Percentiles rank a stretch among this genome's conserved stretches.
These are phyloP conservation scores for Mitragyna speciosa DNA, from an alignment of 257 asterid genomes.

Conservation along the genomic window DNA sequence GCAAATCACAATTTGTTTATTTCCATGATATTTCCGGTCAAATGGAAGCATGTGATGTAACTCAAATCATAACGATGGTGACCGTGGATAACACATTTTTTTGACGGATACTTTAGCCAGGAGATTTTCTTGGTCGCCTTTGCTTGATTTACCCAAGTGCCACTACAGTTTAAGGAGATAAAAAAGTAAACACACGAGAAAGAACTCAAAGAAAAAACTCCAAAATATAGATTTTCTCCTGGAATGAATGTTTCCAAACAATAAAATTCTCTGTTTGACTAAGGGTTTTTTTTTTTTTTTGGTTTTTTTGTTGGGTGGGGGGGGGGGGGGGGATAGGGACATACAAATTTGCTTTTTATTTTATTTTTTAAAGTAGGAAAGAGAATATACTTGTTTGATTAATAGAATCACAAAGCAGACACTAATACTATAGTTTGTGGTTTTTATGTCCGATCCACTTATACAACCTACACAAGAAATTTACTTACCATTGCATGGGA, in stretches of 20 bases:
- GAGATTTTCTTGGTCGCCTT: slow-evolving; percentile 4
- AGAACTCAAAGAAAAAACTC: too few species aligned
- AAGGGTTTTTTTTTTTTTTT: too few species aligned
- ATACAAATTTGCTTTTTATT: too few species aligned
- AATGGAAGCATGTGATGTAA: background rate
- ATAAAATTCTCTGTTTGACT: too few species aligned
- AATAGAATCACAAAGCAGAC: background rate
- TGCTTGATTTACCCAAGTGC: background rate
- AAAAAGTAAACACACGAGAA: too few species aligned
- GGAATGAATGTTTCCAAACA: too few species aligned
- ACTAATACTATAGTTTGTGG: background rate
- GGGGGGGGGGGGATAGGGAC: too few species aligned
- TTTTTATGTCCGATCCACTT: background rate
- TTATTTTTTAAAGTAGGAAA: background rate
- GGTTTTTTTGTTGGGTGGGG: too few species aligned
- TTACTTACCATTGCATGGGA: background rate
- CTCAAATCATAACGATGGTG: background rate
- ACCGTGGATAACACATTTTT: background rate
- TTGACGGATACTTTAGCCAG: background rate
- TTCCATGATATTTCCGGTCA: background rate
- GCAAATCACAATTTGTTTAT: too few species aligned
- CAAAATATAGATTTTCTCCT: background rate
- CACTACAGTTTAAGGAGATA: too few species aligned
- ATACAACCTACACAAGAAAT: background rate
- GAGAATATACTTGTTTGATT: too few species aligned